Evolutionary conservation across 768 basidiomycete genomes (phyloP), one percentile per base, ranked within the genome.

Genomic region (Hemileccinum rubropunctum): DNA sequence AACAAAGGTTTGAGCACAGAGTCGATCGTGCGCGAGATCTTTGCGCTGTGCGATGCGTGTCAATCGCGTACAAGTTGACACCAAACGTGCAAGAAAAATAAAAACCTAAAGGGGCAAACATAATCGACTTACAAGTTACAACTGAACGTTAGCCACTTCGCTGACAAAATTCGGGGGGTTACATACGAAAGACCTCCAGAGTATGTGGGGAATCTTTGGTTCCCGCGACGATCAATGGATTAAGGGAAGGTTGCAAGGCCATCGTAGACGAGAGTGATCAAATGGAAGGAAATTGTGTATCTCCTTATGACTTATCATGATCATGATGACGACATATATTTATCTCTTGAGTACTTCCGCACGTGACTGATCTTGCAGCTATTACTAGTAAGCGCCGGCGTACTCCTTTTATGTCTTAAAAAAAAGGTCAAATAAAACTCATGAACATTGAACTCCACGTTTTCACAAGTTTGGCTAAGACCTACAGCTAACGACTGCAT

Each of bases 51-150:
- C 9, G 34, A 41, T 26, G 13, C 14, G 6, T 15, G 17, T 65
- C 34, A 55, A 43, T 35, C 2, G 1, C 32, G 3, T 32, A 33
- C 10, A 15, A 3, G 4, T 4, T 3, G 9, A 18, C 7, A 20
- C 0, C 4, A 40, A 48, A 23, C 3, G 6, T 23, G 23, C 23
- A 23, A 27, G 10, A 11, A 32, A 1, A 18, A 30, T 11, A 9
- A 15, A 21, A 34, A 84, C 85, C 86, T 89, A 76, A 74, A 92
- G 1, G 90, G 90, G 58, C 91, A 94, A 58, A 91, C 88, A 66
- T 88, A 91, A 68, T 92, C 91, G 71, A 91, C 88, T 91, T 55
- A 1, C 6, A 32, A 91, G 88, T 91, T 55, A 1, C 6, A 32
- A 49, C 14, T 35, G 13, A 10, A 35, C 15, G 13, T 49, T 12